Percentiles rank a stretch among this genome's conserved stretches.
phyloP scores from a whole-genome alignment of 2,329 filamentous ascomycete genomes.

The Talaromyces atroroseus region DNA sequence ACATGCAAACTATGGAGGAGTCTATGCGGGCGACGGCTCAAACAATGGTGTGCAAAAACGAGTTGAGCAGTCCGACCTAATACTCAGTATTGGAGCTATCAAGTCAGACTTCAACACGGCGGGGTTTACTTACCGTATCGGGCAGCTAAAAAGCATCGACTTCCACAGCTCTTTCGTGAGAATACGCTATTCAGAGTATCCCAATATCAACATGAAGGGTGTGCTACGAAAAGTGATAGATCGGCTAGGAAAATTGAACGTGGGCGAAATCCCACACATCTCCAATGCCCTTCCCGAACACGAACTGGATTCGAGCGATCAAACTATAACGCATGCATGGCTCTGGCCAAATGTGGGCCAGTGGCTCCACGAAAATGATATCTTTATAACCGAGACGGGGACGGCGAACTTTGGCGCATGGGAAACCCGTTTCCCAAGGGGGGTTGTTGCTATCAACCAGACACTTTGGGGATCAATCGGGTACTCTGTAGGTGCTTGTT shows the following conservation, averaged over 20 bases:
- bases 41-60: conserved; percentile 41
- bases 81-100: conserved; percentile 35
- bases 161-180: conserved; percentile 69
- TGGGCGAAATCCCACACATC: conserved; percentile 45
- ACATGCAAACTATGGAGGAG: conserved; percentile 66
- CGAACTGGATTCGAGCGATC: conserved; percentile 23
- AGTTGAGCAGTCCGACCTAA: conserved; percentile 36
- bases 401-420: conserved; percentile 53
- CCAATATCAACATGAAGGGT: conserved; percentile 69
- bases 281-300: conserved; percentile 44
- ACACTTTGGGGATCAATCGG: conserved; percentile 58
- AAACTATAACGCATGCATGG: conserved; percentile 44
- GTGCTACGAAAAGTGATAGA: conserved; percentile 67
- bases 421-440: conserved; percentile 46
- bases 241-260: conserved; percentile 52
- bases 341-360: conserved; percentile 45
- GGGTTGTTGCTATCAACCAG: conserved; percentile 46
- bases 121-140: conserved; percentile 74
- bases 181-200: conserved; percentile 74
- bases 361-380: conserved; percentile 49
- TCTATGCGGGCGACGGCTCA: conserved; percentile 73
- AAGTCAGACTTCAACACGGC: conserved; percentile 49
- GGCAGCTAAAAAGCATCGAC: conserved; percentile 71
- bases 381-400: conserved; percentile 55
- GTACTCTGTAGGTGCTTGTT: conserved; percentile 55